Base-by-base conservation (phyloP, 768 basidiomycete species). In the Boletus vinaceobasis region DNA sequence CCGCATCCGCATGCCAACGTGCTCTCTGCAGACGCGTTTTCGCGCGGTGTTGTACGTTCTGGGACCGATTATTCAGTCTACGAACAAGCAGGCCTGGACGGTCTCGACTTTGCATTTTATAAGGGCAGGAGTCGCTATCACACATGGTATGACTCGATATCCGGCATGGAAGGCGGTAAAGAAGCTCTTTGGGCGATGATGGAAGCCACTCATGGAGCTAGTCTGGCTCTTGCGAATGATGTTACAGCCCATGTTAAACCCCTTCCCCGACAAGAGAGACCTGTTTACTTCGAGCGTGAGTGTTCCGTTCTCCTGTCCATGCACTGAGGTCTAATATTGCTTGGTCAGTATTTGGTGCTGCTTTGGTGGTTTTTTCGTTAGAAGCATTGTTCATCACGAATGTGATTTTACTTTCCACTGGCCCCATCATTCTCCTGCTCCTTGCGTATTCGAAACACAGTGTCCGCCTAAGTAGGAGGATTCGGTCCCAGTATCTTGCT, bases 91-190 rank as follows among this genome's bases (percentile, higher is more conserved):
- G 81, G 79, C 0, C 79, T 90, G 79, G 70, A 82, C 43, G 90
- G 90, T 4, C 74, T 90, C 5, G 90, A 93, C 60, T 71, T 92
- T 32, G 87, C 90, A 1, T 93, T 91, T 64, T 93, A 91, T 69
- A 79, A 77, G 55, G 82, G 83, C 1, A 77, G 90, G 40, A 84
- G 86, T 56, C 79, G 77, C 57, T 93, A 93, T 60, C 91, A 93
- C 66, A 92, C 90, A 0, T 79, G 79, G 63, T 81, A 81, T 39
- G 90, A 93, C 63, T 77, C 83, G 1, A 76, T 91, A 42, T 74
- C 85, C 7, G 80, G 79, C 48, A 83, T 77, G 31, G 65, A 74
- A 3, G 85, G 84, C 0, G 75, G 77, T 13, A 75, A 77, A 59
- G 77, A 73, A 35, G 73, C 86, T 8, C 71, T 93, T 9, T 93